Conservation (phyloP, 1,284 basidiomycete species). For the Ceratobasidium sp. region DNA sequence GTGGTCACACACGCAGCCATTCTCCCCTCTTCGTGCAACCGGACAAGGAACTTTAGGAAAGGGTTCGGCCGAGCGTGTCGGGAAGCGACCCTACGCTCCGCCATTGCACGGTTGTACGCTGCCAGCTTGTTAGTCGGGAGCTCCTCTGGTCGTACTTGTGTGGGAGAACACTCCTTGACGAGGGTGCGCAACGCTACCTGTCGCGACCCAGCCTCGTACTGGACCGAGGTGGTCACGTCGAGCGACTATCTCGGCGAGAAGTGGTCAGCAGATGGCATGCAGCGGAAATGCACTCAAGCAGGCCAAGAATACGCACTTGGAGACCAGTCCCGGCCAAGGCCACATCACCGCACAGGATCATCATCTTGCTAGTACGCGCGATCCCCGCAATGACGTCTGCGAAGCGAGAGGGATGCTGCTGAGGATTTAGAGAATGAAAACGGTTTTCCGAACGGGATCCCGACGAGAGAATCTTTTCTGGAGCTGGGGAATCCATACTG, state of each 20-base stretch:
- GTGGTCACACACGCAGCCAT: slow-evolving; percentile 2
- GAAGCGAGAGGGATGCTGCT: too few species aligned
- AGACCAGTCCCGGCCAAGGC: neutral
- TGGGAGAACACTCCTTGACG: neutral
- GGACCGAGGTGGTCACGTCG: neutral
- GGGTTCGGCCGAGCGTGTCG: neutral
- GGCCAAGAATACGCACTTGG: neutral
- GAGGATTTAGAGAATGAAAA: too few species aligned
- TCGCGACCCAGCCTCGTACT: neutral
- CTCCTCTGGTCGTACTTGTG: neutral
- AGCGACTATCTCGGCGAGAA: neutral
- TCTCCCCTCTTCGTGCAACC: neutral
- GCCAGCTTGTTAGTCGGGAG: neutral
- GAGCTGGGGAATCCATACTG: too few species aligned
- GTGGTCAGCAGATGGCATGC: neutral
- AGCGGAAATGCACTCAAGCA: neutral
- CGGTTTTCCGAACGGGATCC: too few species aligned
- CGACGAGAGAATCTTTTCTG: too few species aligned
- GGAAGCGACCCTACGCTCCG: neutral
- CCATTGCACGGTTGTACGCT: neutral
- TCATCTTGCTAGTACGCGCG: neutral
- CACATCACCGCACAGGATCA: neutral
- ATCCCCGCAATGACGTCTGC: too few species aligned
- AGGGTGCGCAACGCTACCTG: neutral
- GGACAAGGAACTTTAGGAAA: neutral